A percentile compares a stretch with the other conserved stretches of the same genome.
These are phyloP conservation scores for Osmanthus fragrans DNA, from an alignment of 257 asterid species.

Conservation along the genomic window DNA sequence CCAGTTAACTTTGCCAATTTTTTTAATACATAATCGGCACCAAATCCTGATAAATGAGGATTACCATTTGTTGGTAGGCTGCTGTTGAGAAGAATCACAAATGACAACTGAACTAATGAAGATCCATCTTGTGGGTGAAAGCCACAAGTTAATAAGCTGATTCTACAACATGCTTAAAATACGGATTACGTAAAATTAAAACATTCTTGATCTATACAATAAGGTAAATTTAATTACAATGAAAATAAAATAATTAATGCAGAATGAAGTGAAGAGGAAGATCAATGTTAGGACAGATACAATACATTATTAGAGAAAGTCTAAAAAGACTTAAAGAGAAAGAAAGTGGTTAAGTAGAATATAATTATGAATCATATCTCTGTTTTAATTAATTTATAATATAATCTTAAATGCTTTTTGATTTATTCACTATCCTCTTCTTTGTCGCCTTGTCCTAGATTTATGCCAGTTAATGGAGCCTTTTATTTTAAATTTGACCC, in stretches of 20 bases:
- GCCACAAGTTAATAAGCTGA: neutral
- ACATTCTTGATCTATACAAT: neutral
- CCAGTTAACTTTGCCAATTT: neutral
- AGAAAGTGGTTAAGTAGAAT: slow-evolving; percentile 33
- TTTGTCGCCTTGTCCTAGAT: slow-evolving; percentile 32
- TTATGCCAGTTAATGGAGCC: slow-evolving; percentile 18
- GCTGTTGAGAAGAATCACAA: neutral
- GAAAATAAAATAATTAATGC: no score
- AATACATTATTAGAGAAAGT: slow-evolving; percentile 28
- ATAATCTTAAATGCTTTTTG: neutral
- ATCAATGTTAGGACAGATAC: slow-evolving; percentile 25
- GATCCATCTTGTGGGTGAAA: neutral
- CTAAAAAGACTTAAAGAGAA: slow-evolving; percentile 36
- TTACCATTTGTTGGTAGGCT: neutral
- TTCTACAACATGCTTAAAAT: neutral
- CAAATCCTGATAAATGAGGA: no score
- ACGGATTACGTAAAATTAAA: neutral
- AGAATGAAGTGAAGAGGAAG: slow-evolving; percentile 16
- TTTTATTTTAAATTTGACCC: neutral
- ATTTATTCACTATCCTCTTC: slow-evolving; percentile 35
- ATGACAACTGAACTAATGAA: no score
- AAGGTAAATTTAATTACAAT: neutral
- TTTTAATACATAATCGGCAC: no score
- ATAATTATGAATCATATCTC: slow-evolving; percentile 36
- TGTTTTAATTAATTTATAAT: slow-evolving; percentile 1